These are phyloP conservation scores for Kodamaea lidongshanica DNA, from an alignment of 805 yeast species.

Conservation along the genomic window DNA sequence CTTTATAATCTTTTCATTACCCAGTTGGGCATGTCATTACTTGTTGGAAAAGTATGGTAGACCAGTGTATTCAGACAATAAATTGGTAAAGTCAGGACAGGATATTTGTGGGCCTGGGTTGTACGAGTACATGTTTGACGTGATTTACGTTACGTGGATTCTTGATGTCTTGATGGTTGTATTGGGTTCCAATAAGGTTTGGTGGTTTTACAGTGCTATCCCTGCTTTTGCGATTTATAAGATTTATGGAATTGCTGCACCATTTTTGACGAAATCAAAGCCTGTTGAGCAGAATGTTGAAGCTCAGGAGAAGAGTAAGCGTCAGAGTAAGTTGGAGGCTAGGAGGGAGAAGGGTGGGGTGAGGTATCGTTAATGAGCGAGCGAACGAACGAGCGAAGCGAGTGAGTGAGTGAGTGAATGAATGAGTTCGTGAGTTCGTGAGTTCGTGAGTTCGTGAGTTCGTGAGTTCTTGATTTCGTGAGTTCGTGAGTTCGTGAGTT, in stretches of 20 bases:
- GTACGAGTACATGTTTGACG: conserved; percentile 67
- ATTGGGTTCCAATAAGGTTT: conserved; percentile 53
- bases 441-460: no score
- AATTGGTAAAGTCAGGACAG: conserved; percentile 49
- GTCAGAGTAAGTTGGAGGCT: conserved; percentile 23
- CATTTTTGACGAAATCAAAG: conserved; percentile 10
- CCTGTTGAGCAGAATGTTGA: conserved; percentile 1
- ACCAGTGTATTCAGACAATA: conserved; percentile 45
- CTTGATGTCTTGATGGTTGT: conserved; percentile 48
- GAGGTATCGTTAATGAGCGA: conserved; percentile 17
- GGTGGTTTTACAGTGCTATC: conserved; percentile 48
- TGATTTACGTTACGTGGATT: conserved; percentile 59
- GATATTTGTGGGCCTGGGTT: conserved; percentile 59
- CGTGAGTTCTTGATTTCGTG: no score
- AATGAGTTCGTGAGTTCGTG: no score
- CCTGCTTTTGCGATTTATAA: conserved; percentile 51
- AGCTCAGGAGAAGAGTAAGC: conserved; percentile 17
- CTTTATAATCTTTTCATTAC: conserved; percentile 29
- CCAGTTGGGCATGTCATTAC: conserved; percentile 41
- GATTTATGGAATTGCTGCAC: conserved; percentile 31
- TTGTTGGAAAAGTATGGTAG: conserved; percentile 55
- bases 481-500: no score
- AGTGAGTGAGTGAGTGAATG: no score
- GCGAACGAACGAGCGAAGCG: no score
- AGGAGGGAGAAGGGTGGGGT: conserved; percentile 22